Base-by-base conservation (phyloP, 1,284 basidiomycete genomes). In the Meripilus lineatus region DNA sequence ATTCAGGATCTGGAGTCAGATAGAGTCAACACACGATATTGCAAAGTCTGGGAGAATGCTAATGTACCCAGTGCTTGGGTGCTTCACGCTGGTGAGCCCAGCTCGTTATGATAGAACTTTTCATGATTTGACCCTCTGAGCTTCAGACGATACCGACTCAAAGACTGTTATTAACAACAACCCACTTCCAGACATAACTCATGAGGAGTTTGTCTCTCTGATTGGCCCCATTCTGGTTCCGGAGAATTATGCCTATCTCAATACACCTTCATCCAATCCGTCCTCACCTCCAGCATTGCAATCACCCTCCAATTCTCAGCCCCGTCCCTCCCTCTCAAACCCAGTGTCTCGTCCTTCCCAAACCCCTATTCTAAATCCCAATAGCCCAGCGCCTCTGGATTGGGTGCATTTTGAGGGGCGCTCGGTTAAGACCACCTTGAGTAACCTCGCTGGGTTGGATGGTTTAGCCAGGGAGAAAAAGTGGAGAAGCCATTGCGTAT, bases 321-420 rank as follows among this genome's bases (percentile, higher is more conserved):
- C 72, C 36, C 54, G 63, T 3, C 47, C 66, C 7, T 55, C 70
- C 4, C 64, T 69, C 17, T 69, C 67, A 1, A 69, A 67, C 5
- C 59, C 68, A 8, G 6, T 11, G 21, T 63, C 66, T 28, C 61
- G 67, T 18, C 54, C 62, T 10, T 50, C 66, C 8, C 52, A 22
- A 49, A 63, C 50, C 52, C 62, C 56, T 50, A 62, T 60, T 20
- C 73, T 69, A 42, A 65, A 69, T n/a, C 36, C 42, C 20, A 69
- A 74, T 48, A 81, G 75, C 38, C 81, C 79, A 0, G 82, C 85
- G 1, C 87, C 86, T 0, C 84, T 89, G 43, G 85, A 90, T 52
- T 89, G 87, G 87, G 63, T 90, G 3, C 86, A 89, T 55, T 86
- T 89, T 50, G 86, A 90, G 55, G 85, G 84, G 2, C 70, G 85